phyloP scores from a whole-genome alignment of 2,329 filamentous ascomycete species.

The Aspergillus hiratsukae region DNA sequence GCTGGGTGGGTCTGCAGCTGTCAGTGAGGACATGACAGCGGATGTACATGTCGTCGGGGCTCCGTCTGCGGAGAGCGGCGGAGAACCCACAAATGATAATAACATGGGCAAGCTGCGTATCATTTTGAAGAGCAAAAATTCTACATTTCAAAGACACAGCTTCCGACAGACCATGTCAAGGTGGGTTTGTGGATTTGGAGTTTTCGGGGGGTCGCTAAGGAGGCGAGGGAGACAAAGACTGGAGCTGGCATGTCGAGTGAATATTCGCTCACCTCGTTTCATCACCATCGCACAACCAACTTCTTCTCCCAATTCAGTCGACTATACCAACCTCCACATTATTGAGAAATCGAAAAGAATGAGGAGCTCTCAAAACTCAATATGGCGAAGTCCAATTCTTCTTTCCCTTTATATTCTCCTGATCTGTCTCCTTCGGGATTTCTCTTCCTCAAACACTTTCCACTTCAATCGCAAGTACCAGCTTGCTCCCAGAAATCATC shows the following conservation, averaged over 20 bases:
- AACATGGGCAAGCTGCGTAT: not conserved
- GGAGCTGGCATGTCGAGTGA: not conserved
- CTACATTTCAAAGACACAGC: not conserved
- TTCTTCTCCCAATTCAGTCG: conserved; percentile 1
- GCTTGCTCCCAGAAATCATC: not conserved
- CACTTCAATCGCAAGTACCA: not conserved
- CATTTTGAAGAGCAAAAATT: not conserved
- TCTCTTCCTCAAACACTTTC: not conserved
- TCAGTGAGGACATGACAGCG: not conserved
- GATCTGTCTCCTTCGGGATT: not conserved
- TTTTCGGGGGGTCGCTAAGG: not conserved
- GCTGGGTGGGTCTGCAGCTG: not conserved
- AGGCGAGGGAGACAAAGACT: not conserved
- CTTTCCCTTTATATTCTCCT: not conserved
- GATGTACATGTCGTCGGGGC: not conserved
- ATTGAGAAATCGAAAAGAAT: conserved; percentile 5
- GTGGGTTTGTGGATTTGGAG: not conserved
- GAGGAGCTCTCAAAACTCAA: conserved; percentile 1
- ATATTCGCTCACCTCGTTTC: not conserved
- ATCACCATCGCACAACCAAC: not conserved
- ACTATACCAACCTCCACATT: conserved; percentile 16
- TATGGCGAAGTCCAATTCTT: not conserved
- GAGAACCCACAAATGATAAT: not conserved
- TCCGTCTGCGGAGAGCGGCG: not conserved
- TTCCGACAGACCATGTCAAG: not conserved